phyloP scores from a whole-genome alignment of 192 early-diverging fungal species.

The Umbelopsis ramanniana region DNA sequence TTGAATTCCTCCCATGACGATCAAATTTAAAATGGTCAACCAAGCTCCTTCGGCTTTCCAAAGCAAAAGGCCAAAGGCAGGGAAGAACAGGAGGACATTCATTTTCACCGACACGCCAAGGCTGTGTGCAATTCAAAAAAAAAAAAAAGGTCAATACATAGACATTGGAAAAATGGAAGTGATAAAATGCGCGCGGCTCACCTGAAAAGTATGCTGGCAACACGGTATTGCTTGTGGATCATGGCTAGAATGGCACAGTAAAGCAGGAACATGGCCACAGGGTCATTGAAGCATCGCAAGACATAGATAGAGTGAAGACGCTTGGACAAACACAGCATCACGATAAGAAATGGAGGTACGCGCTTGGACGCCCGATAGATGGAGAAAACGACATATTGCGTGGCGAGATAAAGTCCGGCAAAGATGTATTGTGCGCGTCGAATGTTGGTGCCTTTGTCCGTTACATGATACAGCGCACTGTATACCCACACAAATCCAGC shows the following conservation, averaged over 20 bases:
- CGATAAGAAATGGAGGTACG: slow-evolving; percentile 68
- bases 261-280: slow-evolving; percentile 85
- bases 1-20: slow-evolving; percentile 53
- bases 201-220: slow-evolving; percentile 70
- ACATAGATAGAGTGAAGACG: slow-evolving; percentile 95
- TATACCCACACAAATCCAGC: slow-evolving; percentile 94
- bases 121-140: slow-evolving; percentile 44
- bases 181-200: slow-evolving; percentile 28
- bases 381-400: slow-evolving; percentile 63
- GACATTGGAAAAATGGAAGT: background rate
- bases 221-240: slow-evolving; percentile 50
- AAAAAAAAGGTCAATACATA: background rate
- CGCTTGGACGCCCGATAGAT: slow-evolving; percentile 65
- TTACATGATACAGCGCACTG: slow-evolving; percentile 70
- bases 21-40: slow-evolving; percentile 52
- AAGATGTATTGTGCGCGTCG: slow-evolving; percentile 83
- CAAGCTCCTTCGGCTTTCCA: slow-evolving; percentile 53
- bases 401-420: slow-evolving; percentile 74
- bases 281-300: slow-evolving; percentile 92
- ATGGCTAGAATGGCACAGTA: slow-evolving; percentile 73
- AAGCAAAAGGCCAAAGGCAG: slow-evolving; percentile 76
- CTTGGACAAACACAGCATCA: slow-evolving; percentile 72
- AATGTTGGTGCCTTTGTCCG: slow-evolving; percentile 69
- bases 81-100: slow-evolving; percentile 92
- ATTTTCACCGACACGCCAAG: slow-evolving; percentile 90